Evolutionary conservation across 1,284 basidiomycete genomes (phyloP).

Genomic region (Wolfiporia cocos): DNA sequence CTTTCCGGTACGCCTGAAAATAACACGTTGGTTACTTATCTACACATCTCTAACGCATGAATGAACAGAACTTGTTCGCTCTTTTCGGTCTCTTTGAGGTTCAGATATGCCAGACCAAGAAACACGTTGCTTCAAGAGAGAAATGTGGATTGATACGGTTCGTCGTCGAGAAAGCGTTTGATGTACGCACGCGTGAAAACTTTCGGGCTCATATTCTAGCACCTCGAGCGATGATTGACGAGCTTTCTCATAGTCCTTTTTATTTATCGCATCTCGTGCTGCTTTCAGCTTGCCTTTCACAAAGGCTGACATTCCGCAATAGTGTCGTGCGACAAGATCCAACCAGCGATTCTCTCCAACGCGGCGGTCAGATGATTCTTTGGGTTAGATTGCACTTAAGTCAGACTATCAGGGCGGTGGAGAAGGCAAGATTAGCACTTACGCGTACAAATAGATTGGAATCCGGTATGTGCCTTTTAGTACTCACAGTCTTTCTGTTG

Average conservation of each 20-base stretch:
- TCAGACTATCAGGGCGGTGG: no score
- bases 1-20: constrained; percentile 66
- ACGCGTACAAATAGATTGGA: no score
- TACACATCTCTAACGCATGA: constrained; percentile 1
- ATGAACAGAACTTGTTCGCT: constrained; percentile 74
- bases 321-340: no score
- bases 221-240: constrained; percentile 59
- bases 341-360: no score
- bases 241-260: constrained; percentile 72
- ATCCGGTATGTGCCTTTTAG: no score
- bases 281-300: constrained; percentile 74
- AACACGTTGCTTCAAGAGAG: constrained; percentile 63
- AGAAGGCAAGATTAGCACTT: no score
- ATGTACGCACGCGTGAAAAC: constrained; percentile 81
- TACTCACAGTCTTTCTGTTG: no score
- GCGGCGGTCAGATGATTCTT: no score
- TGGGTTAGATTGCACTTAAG: no score
- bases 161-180: no score
- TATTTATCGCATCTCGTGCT: constrained; percentile 72
- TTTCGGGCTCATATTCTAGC: constrained; percentile 68
- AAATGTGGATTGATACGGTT: no score
- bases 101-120: constrained; percentile 70
- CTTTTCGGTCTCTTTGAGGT: constrained; percentile 62
- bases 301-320: constrained; percentile 33
- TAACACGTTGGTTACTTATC: constrained; percentile 3